A percentile compares a stretch with the other conserved stretches of the same genome.
Conservation (phyloP, 192 early-diverging fungal species). For the Haplosporangium gracile region DNA sequence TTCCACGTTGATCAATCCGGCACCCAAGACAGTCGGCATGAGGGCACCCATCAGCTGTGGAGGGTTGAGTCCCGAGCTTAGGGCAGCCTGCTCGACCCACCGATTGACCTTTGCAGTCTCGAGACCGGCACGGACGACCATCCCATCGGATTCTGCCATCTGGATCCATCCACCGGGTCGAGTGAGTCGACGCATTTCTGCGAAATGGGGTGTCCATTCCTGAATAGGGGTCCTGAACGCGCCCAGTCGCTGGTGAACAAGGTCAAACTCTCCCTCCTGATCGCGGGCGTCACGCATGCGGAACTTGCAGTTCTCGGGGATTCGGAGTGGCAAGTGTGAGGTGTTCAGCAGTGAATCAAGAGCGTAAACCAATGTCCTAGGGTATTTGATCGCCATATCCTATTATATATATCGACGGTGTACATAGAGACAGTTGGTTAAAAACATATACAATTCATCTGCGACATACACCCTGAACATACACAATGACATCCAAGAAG, state of each 20-base stretch:
- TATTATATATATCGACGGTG: background rate
- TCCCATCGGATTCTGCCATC: conserved; percentile 43
- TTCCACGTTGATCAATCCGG: conserved; percentile 54
- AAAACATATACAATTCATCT: background rate
- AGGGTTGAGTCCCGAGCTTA: conserved; percentile 49
- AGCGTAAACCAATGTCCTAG: conserved; percentile 50
- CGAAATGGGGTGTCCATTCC: conserved; percentile 57
- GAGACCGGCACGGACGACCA: conserved; percentile 36
- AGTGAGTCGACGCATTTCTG: conserved; percentile 33
- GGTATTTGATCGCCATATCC: conserved; percentile 44
- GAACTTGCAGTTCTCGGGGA: conserved; percentile 54
- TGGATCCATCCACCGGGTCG: conserved; percentile 56
- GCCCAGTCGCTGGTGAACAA: conserved; percentile 47
- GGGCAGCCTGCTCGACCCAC: conserved; percentile 50
- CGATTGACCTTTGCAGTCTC: conserved; percentile 45
- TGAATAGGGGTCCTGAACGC: conserved; percentile 47
- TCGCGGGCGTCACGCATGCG: conserved; percentile 41
- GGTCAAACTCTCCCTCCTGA: conserved; percentile 54
- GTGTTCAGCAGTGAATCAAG: conserved; percentile 35
- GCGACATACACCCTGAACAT: background rate
- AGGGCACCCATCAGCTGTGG: conserved; percentile 48
- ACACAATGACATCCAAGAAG: conserved; percentile 1
- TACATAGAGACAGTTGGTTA: background rate
- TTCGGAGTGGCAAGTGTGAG: conserved; percentile 22
- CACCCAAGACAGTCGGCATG: conserved; percentile 52